Base-by-base conservation (phyloP, 2,329 filamentous ascomycete species). In the Zymoseptoria pseudotritici region DNA sequence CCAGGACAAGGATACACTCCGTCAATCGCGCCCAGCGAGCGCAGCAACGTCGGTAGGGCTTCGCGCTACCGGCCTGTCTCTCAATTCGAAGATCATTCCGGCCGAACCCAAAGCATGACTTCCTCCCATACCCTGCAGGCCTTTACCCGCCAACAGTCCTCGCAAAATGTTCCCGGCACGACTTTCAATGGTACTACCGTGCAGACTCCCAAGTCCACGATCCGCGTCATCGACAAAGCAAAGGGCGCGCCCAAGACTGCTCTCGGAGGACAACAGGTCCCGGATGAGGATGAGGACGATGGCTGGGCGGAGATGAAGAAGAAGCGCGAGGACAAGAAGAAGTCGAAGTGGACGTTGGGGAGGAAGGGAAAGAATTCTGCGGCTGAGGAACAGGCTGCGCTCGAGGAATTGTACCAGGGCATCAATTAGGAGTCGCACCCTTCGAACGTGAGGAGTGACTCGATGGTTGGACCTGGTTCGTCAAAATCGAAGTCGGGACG, bases 21-120 rank as follows among this genome's bases (percentile, higher is more conserved):
- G 0, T 97, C 93, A 0, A 96, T 99, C 66, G 93, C 94, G 2
- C 94, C 94, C 1, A 96, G 91, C 4, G 94, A 97, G 77, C 88
- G 94, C 62, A 97, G 92, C 80, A 97, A 95, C 73, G 80, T 97
- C 62, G 94, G 94, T 17, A 82, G 96, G 56, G 91, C 94, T 8
- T 87, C 90, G 31, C 86, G 94, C 52, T 99, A 99, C 76, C 85
- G 94, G 53, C 91, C 94, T 1, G 93, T 97, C 0, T 87, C 88
- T 19, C 58, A 61, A 21, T 63, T 63, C 52, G 64, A 61, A 22
- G 63, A 64, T 7, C 58, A 62, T n/a, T 61, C 65, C n/a, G 66
- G 60, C 42, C 50, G 78, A 82, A 58, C 79, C 10, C 68, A 71
- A 46, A 74, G 70, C 66, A 69, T 73, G 68, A 72, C 69, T n/a